Percentiles rank a stretch among this genome's conserved stretches.
Conservation (phyloP, 768 basidiomycete genomes). For the Calocera cornea region DNA sequence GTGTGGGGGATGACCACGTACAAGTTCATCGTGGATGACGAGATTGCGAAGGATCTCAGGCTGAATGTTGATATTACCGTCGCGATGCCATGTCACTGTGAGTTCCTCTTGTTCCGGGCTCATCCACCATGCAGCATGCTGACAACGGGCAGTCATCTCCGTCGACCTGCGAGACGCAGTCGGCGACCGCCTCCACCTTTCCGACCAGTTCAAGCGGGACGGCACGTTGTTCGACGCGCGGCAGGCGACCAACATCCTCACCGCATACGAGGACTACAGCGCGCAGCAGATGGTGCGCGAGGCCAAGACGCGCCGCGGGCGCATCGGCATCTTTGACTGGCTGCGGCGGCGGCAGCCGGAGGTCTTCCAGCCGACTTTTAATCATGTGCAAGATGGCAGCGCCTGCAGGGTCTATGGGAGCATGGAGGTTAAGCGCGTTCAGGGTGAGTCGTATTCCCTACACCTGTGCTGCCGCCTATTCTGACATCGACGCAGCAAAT, state of each 20-base stretch:
- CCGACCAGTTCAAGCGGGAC: slow-evolving; percentile 65
- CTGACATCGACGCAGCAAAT: slow-evolving; percentile 44
- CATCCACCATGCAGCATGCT: neutral
- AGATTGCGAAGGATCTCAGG: slow-evolving; percentile 47
- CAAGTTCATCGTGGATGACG: slow-evolving; percentile 72
- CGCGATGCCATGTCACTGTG: slow-evolving; percentile 86
- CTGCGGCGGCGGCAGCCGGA: neutral
- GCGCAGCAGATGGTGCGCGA: slow-evolving; percentile 1
- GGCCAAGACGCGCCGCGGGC: neutral
- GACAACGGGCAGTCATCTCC: too few relatives aligned
- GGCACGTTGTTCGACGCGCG: slow-evolving; percentile 27
- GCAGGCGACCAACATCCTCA: neutral
- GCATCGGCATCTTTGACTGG: neutral
- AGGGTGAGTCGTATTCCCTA: slow-evolving; percentile 38
- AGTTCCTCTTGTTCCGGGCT: slow-evolving; percentile 26
- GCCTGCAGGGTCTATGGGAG: slow-evolving; percentile 83
- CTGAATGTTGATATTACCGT: slow-evolving; percentile 89
- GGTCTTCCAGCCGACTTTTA: slow-evolving; percentile 58
- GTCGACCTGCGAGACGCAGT: slow-evolving; percentile 86
- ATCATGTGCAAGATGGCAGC: slow-evolving; percentile 47
- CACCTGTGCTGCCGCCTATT: neutral
- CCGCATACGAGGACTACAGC: neutral
- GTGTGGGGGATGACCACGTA: slow-evolving; percentile 89
- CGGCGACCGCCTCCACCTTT: slow-evolving; percentile 83
- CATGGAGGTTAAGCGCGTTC: slow-evolving; percentile 75